phyloP scores from a whole-genome alignment of 2,329 filamentous ascomycete genomes.

The Metarhizium guizhouense region DNA sequence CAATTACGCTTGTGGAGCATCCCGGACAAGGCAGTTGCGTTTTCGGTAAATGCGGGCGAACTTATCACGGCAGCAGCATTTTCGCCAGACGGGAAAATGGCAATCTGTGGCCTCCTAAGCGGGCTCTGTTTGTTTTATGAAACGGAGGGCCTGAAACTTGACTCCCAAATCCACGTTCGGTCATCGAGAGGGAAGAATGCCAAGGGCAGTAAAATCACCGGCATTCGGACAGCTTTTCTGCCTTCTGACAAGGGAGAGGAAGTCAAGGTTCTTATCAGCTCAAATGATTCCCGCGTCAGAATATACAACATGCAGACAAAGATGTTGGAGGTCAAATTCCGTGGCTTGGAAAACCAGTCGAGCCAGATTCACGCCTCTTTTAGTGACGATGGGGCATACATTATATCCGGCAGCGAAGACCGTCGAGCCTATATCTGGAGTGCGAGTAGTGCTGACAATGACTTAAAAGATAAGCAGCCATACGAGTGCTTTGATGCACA shows the following conservation, averaged over 20 bases:
- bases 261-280: slow-evolving; percentile 80
- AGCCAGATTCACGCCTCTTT: slow-evolving; percentile 88
- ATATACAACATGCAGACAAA: slow-evolving; percentile 85
- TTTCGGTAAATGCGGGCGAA: slow-evolving; percentile 65
- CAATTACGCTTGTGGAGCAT: slow-evolving; percentile 93
- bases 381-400: slow-evolving; percentile 75
- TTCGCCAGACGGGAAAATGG: slow-evolving; percentile 80
- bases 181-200: slow-evolving; percentile 88
- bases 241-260: slow-evolving; percentile 43
- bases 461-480: slow-evolving; percentile 69
- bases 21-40: slow-evolving; percentile 89
- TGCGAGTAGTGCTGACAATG: slow-evolving; percentile 36
- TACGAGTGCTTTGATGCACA: slow-evolving; percentile 90
- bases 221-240: slow-evolving; percentile 66
- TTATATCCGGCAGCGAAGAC: slow-evolving; percentile 92
- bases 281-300: slow-evolving; percentile 87
- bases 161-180: slow-evolving; percentile 85
- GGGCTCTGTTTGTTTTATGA: slow-evolving; percentile 87
- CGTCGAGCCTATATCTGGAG: slow-evolving; percentile 87
- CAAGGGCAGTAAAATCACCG: slow-evolving; percentile 95
- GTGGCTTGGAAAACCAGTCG: slow-evolving; percentile 80
- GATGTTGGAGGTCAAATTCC: slow-evolving; percentile 78
- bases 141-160: slow-evolving; percentile 77
- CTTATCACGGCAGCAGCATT: slow-evolving; percentile 93
- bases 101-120: slow-evolving; percentile 79